A percentile compares a stretch with the other conserved stretches of the same genome.
phyloP scores from a whole-genome alignment of 1,139 yeast species.

The Blastobotrys buckinghamii region DNA sequence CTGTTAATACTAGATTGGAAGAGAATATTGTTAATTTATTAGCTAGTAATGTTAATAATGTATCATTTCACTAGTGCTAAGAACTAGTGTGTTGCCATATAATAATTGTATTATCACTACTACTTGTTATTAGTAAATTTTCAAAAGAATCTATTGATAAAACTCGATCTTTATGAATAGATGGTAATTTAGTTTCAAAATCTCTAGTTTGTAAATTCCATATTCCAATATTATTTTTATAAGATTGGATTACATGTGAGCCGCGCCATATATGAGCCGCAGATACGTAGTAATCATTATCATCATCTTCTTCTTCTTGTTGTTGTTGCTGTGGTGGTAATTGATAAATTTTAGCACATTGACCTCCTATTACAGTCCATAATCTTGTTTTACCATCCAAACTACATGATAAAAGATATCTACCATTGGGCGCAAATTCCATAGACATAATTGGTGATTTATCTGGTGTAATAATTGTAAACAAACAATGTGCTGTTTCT shows the following conservation, averaged over 20 bases:
- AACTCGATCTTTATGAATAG: constrained; percentile 35
- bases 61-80: constrained; percentile 35
- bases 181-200: constrained; percentile 35
- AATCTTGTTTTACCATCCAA: constrained; percentile 76
- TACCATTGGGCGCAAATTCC: constrained; percentile 75
- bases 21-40: constrained; percentile 82
- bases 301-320: constrained; percentile 30
- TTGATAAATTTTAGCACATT: constrained; percentile 33
- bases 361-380: constrained; percentile 50
- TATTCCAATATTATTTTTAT: constrained; percentile 43
- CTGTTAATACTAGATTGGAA: constrained; percentile 80
- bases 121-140: constrained; percentile 7
- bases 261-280: constrained; percentile 7
- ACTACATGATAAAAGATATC: constrained; percentile 69
- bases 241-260: constrained; percentile 22
- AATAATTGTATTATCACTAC: constrained; percentile 6
- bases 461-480: constrained; percentile 62
- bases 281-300: constrained; percentile 5
- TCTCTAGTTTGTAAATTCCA: constrained; percentile 74
- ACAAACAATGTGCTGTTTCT: constrained; percentile 83
- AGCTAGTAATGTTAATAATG: constrained; percentile 84
- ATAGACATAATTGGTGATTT: constrained; percentile 63
- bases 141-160: constrained; percentile 26
- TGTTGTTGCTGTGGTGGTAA: no score
- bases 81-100: no score